phyloP scores from a whole-genome alignment of 208 protist genomes.

The Trypanosoma cruzi region DNA sequence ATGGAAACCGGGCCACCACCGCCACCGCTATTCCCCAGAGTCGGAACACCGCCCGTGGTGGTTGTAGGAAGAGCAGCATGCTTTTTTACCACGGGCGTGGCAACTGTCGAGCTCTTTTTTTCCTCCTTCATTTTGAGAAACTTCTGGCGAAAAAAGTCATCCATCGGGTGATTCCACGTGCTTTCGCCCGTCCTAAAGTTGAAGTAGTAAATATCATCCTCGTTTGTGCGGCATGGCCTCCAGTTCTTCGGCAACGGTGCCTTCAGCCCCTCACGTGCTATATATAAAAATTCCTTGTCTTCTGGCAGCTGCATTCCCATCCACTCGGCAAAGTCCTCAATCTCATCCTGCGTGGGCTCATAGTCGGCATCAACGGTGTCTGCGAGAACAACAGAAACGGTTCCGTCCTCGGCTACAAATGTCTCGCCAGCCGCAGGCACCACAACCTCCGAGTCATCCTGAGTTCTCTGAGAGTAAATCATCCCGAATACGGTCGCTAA shows the following conservation, averaged over 20 bases:
- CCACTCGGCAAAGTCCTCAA: constrained; percentile 93
- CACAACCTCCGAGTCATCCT: constrained; percentile 27
- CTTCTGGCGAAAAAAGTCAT: constrained; percentile 83
- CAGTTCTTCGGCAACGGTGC: constrained; percentile 94
- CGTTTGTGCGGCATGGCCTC: constrained; percentile 93
- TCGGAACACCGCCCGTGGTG: not conserved
- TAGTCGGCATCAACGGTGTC: constrained; percentile 87
- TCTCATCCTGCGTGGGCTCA: constrained; percentile 91
- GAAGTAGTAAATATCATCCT: constrained; percentile 96
- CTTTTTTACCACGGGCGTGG: not conserved
- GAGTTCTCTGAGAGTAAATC: constrained; percentile 1
- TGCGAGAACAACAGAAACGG: constrained; percentile 88
- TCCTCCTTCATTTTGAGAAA: constrained; percentile 78
- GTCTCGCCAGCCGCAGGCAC: constrained; percentile 68
- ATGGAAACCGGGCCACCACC: not conserved
- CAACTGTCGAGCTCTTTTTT: constrained; percentile 20
- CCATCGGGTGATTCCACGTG: constrained; percentile 96
- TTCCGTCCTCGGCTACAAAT: constrained; percentile 83
- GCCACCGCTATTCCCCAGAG: not conserved
- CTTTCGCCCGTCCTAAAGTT: constrained; percentile 95
- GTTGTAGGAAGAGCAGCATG: not conserved
- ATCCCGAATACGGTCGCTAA: not conserved
- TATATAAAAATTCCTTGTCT: constrained; percentile 91
- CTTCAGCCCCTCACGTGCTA: constrained; percentile 94
- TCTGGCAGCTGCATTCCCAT: constrained; percentile 92